Base-by-base conservation (phyloP, 306 rosid genomes). In the Rosa persica region DNA sequence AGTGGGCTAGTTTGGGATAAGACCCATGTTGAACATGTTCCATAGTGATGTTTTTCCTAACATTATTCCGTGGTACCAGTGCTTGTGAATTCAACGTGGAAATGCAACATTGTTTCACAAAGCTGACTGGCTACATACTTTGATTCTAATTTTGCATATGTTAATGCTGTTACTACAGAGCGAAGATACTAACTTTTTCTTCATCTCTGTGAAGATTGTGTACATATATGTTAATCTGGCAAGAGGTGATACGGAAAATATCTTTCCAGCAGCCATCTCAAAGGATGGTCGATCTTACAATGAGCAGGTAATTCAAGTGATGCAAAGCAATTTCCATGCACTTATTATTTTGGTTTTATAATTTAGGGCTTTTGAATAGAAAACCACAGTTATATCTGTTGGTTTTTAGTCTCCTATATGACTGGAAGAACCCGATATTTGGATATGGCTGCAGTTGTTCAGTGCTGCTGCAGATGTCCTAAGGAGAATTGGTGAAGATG, bases 231-330 rank as follows among this genome's bases (percentile, higher is more conserved):
- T 96, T 85, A 97, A 93, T 87, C 80, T 96, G 86, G 97, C 97
- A 17, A 88, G 89, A 78, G 99, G 98, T 22, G 99, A 96, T 82
- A 47, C 83, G 2, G 79, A 87, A 74, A 88, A 90, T 74, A 86
- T 93, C 77, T 96, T 96, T 83, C 98, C 99, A 51, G 85, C 92
- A 84, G 94, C 98, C 78, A 91, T 96, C 73, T 96, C 99, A 49
- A 91, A 85, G 94, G 99, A 96, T 79, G 98, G 99, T 22, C 93
- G 99, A 69, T 96, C 99, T 17, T 96, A 96, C 83, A 96, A 96
- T 49, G 98, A 96, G 58, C 94, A 91, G 96, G 99, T 87, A 75
- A 80, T 82, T 85, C 75, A 6, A 57, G 61, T 43, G 52, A 54
- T 78, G 57, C 54, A 38, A n/a, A 46, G 16, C 61, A 30, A 30